Evolutionary conservation across 257 asterid genomes (phyloP), one percentile per base, ranked within the genome.

Genomic region (Solanum chiquidenum): DNA sequence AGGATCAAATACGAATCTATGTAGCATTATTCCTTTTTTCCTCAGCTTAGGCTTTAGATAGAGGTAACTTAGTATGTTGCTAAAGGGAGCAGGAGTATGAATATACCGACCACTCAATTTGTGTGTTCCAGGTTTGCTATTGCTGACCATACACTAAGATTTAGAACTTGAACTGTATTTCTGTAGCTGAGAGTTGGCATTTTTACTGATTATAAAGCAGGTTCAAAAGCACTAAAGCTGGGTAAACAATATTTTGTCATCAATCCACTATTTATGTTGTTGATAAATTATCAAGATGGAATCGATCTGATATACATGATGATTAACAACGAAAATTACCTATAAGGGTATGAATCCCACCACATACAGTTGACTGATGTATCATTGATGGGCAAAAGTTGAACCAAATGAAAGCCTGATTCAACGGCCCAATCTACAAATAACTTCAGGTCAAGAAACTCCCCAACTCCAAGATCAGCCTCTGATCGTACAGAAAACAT

Each of bases 331-430:
- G 55, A 82, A 21, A 37, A 86, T 88, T 90, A 97, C 99, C 99
- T 97, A 95, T 97, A 97, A 31, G 99, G 99, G 90, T 97, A 97
- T 25, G 99, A 97, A 92, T 97, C 99, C 99, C 99, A 97, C 99
- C 99, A 97, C 99, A 96, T 97, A 87, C 90, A 88, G 52, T 97
- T 91, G 38, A 97, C 99, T n/a, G 99, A 97, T 74, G 99, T 97
- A 90, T 97, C 99, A 72, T 97, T 96, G 72, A 97, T 93, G 31
- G 99, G 99, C 94, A 97, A 91, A 72, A 96, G 94, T 93, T 97
- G 99, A 90, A 96, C 98, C 93, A 97, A 92, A 90, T 97, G 99
- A 91, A 96, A 97, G 83, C 99, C 98, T 34, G 95, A 96, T 80
- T 92, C 88, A 72, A 97, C 98, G 25, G 99, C 95, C 98, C 98